Evolutionary conservation across 2,329 filamentous ascomycete species (phyloP).

Genomic region (Fusarium beomiforme): DNA sequence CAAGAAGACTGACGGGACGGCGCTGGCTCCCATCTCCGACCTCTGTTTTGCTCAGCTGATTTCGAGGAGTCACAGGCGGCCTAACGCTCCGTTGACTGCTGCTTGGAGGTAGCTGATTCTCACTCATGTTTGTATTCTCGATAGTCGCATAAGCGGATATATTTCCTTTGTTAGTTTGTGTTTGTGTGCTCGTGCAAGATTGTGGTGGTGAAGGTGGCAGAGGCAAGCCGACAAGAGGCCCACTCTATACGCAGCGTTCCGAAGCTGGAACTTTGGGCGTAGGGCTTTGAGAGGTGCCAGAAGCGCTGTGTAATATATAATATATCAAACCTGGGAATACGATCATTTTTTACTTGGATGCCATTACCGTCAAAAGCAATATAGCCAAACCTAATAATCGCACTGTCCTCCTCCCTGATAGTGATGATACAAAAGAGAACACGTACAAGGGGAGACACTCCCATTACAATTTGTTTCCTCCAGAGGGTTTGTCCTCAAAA

Average conservation of each 20-base stretch:
- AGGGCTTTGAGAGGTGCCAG: background rate
- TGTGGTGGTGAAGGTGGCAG: background rate
- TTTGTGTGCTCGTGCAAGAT: accelerated
- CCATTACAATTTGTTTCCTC: accelerated
- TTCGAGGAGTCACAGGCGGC: background rate
- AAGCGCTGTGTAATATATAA: no score
- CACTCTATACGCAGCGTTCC: background rate
- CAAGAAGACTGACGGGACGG: background rate
- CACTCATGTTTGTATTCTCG: background rate
- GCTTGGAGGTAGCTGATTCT: background rate
- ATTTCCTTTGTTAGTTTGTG: no score
- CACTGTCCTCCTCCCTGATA: no score
- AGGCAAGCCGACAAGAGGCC: background rate
- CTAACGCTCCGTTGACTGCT: accelerated
- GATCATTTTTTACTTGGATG: no score
- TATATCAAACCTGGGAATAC: no score
- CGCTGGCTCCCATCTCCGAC: background rate
- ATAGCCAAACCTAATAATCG: no score
- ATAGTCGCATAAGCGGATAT: accelerated
- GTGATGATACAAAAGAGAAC: background rate
- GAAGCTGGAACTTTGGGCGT: background rate
- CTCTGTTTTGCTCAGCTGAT: background rate
- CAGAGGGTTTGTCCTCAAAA: accelerated
- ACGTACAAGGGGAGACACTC: accelerated
- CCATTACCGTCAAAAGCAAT: no score